Evolutionary conservation across 805 yeast genomes (phyloP).

Genomic region (Cyberlindnera amylophila): DNA sequence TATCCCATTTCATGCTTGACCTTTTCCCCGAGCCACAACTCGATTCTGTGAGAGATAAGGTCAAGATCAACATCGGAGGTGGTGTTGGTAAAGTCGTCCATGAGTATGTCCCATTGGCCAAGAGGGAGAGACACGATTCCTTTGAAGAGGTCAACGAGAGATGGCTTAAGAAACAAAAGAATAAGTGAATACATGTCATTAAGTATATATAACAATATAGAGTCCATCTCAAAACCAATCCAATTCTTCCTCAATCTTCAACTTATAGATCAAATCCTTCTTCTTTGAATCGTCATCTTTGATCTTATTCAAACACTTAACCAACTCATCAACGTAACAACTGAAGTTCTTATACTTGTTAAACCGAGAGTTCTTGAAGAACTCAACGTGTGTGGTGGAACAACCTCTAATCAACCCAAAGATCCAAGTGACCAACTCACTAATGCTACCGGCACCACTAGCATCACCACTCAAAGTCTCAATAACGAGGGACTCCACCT

Average conservation of each 20-base stretch:
- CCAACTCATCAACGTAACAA: conserved; percentile 22
- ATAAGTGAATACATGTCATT: not conserved
- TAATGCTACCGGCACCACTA: conserved; percentile 5
- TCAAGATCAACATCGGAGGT: conserved; percentile 62
- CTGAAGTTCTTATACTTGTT: conserved; percentile 25
- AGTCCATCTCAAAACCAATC: conserved; percentile 6
- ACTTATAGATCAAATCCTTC: conserved; percentile 16
- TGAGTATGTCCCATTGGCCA: conserved; percentile 51
- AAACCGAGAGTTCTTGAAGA: conserved; percentile 22
- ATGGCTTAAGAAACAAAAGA: conserved; percentile 42
- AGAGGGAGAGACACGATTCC: conserved; percentile 57
- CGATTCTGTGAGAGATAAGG: not conserved
- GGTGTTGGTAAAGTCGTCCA: conserved; percentile 64
- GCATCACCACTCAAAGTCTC: conserved; percentile 5
- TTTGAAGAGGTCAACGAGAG: conserved; percentile 68
- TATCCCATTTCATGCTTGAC: conserved; percentile 34
- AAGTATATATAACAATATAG: not conserved
- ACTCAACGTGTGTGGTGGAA: conserved; percentile 21
- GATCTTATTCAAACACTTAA: conserved; percentile 10
- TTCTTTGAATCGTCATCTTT: conserved; percentile 8
- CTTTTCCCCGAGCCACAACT: conserved; percentile 14
- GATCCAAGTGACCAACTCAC: conserved; percentile 18
- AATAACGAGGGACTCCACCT: conserved; percentile 33
- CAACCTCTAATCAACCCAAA: conserved; percentile 24
- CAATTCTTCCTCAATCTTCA: conserved; percentile 11